These are phyloP conservation scores for Phytophthora lateralis DNA, from an alignment of 352 stramenopile species.

Conservation along the genomic window DNA sequence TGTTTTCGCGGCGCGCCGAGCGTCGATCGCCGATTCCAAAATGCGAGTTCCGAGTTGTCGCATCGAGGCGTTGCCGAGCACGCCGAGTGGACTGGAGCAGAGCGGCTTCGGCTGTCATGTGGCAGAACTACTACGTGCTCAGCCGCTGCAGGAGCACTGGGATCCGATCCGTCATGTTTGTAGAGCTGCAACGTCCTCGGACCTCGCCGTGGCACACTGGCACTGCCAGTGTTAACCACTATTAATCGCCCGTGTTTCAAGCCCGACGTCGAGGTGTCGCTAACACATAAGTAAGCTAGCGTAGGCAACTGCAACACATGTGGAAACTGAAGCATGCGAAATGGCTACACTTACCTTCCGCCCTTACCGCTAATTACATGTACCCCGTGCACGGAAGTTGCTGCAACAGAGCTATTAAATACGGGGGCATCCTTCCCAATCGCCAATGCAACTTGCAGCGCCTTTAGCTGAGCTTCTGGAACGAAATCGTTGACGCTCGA, in stretches of 20 bases:
- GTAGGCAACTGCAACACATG: too few relatives aligned
- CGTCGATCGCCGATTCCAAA: constrained; percentile 12
- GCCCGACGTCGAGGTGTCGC: background rate
- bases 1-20: constrained; percentile 15
- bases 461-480: constrained; percentile 3
- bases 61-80: background rate
- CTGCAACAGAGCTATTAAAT: too few relatives aligned
- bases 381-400: too few relatives aligned
- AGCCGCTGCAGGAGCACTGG: too few relatives aligned
- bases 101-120: constrained; percentile 1
- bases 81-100: background rate
- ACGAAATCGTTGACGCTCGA: background rate
- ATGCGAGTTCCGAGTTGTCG: background rate
- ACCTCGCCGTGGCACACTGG: too few relatives aligned
- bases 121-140: too few relatives aligned
- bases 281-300: too few relatives aligned
- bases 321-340: constrained; percentile 14
- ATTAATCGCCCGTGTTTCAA: too few relatives aligned
- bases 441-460: background rate
- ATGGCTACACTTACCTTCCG: constrained; percentile 22
- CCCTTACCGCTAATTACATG: background rate
- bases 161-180: too few relatives aligned
- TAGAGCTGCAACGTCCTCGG: too few relatives aligned
- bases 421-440: background rate
- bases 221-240: too few relatives aligned